Evolutionary conservation across 345 rosid species (phyloP).

Genomic region (Eucalyptus regnans): DNA sequence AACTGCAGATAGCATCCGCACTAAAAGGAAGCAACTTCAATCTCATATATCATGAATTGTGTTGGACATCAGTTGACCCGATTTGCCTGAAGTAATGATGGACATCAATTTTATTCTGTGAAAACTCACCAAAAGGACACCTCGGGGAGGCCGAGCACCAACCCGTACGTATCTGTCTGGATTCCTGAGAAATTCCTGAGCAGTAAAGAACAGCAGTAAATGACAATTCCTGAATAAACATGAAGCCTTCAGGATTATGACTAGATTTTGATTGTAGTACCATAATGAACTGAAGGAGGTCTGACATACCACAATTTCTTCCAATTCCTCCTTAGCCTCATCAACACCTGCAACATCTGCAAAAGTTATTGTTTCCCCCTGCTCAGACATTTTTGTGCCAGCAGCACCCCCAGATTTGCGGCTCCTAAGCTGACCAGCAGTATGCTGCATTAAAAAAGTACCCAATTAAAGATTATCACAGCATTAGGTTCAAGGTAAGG

Average conservation of each 20-base stretch:
- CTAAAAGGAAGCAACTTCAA: not conserved
- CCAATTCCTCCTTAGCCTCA: constrained; percentile 98
- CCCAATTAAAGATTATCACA: not conserved
- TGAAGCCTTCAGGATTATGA: not conserved
- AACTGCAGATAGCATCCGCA: not conserved
- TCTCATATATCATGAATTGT: not conserved
- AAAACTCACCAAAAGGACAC: constrained; percentile 82
- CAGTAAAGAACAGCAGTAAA: constrained; percentile 6
- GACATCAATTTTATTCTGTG: not conserved
- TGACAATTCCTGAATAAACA: constrained; percentile 4
- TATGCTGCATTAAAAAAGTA: constrained; percentile 25
- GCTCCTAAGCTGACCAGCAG: constrained; percentile 72
- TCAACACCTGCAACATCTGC: constrained; percentile 97
- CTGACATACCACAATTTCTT: constrained; percentile 85
- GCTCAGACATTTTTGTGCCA: constrained; percentile 53
- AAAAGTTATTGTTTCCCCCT: constrained; percentile 73
- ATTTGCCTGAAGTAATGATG: not conserved
- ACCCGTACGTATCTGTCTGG: constrained; percentile 72
- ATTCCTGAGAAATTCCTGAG: constrained; percentile 89
- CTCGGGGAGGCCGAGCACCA: constrained; percentile 99
- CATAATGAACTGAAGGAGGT: not conserved
- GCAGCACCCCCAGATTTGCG: constrained; percentile 60
- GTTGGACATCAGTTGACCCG: not conserved
- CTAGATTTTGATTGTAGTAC: not conserved
- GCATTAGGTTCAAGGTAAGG: not conserved